Base-by-base conservation (phyloP, 2,329 filamentous ascomycete genomes). In the Fusarium nisikadoi region DNA sequence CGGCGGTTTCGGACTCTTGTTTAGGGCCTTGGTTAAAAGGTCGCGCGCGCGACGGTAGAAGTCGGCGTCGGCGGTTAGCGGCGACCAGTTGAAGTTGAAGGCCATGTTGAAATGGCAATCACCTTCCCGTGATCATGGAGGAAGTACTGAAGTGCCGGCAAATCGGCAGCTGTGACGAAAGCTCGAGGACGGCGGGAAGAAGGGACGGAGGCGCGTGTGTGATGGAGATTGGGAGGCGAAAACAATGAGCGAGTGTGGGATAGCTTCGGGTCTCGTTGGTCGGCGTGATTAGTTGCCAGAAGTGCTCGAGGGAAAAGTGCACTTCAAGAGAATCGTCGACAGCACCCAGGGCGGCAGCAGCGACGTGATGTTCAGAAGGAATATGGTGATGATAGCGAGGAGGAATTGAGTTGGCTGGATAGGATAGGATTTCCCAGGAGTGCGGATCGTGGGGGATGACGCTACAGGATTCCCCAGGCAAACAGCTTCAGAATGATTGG, bases 81-180 rank as follows among this genome's bases (percentile, higher is more conserved):
- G 96, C 89, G 94, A 97, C 96, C 96, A 99, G 94, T 98, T 98
- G 93, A 99, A 99, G 88, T 98, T 98, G 93, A 99, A 99, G 77
- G 96, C 96, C 96, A 99, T 99, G 84, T 84, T 87, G 83, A 84
- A 83, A 84, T 85, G 83, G 84, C 84, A 72, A 74, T 79, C 74
- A 77, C 75, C 59, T 75, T 75, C 75, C 78, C 77, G 77, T 72
- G 67, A 79, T 76, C 81, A 83, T 83, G 74, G 72, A 76, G 73
- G 57, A 70, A 66, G 70, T 56, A 68, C 65, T 46, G 57, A 72
- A 69, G 73, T 59, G 75, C 76, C 71, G 72, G 71, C 59, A 55
- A 52, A 71, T 76, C 59, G 73, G 70, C 60, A 62, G 62, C 58
- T 72, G 65, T 75, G 62, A 63, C 65, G 54, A 68, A 62, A 56